Evolutionary conservation across 2,329 filamentous ascomycete genomes (phyloP), one percentile per base, ranked within the genome.

Genomic region (Talaromyces marneffei): DNA sequence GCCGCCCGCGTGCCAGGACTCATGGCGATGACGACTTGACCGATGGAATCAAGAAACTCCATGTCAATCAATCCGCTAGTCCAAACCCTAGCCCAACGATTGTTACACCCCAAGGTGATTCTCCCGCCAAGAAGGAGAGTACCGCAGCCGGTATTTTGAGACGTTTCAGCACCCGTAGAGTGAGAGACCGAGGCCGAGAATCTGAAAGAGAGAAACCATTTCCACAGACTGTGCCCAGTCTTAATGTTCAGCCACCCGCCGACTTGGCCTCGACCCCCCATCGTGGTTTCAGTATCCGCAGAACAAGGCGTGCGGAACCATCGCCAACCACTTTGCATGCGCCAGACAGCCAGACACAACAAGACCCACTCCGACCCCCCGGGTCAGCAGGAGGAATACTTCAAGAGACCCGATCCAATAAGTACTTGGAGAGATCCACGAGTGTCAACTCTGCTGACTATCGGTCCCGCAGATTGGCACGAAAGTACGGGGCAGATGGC

Each of bases 21-120:
- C 93, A 97, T 70, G 94, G 93, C 16, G 94, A 97, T 74, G 93
- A 97, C 65, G 94, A 99, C 62, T 83, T 91, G 10, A 83, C 87
- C 0, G 90, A 96, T 54, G 82, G 83, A 7, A 78, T 89, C 72
- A 88, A 91, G 74, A 85, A 86, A 66, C 75, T 88, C 20, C 85
- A 87, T 65, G 70, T 86, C 31, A 74, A 78, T 67, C 74, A 81
- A 65, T 69, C 81, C 65, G 68, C 82, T 68, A 72, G 76, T 65
- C 72, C 80, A 66, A 72, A 77, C 40, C 75, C 82, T 61, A 58
- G 39, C 35, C 74, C 81, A 66, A 68, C 83, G 67, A 69, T 84
- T 29, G 73, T 82, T 44, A 82, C 87, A 27, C 81, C 85, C 23
- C 84, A 85, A 33, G 73, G 79, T 20, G 87, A 86, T 71, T 83